Evolutionary conservation across 192 early-diverging fungal genomes (phyloP).

Genomic region (Dissophora globulifera): DNA sequence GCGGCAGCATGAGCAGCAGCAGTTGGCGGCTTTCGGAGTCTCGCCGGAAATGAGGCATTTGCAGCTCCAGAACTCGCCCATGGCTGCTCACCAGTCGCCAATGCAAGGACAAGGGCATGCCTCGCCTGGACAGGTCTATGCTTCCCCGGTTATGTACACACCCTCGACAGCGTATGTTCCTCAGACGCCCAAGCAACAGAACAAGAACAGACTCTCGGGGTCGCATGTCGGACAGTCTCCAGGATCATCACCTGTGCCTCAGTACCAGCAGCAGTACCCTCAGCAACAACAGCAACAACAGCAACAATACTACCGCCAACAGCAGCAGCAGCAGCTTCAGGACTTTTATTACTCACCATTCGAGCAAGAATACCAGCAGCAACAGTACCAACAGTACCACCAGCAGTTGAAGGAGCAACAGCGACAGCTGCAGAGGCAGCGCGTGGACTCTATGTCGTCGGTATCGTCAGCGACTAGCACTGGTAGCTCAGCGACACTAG

Average conservation of each 20-base stretch:
- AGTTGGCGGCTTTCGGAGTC: constrained; percentile 10
- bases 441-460: constrained; percentile 32
- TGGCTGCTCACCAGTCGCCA: constrained; percentile 27
- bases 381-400: constrained; percentile 45
- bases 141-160: constrained; percentile 16
- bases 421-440: constrained; percentile 29
- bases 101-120: not conserved
- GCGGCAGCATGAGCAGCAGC: constrained; percentile 32
- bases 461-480: constrained; percentile 22
- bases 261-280: constrained; percentile 30
- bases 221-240: constrained; percentile 27
- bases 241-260: constrained; percentile 22
- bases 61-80: constrained; percentile 33
- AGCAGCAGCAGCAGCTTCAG: constrained; percentile 47
- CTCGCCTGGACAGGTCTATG: constrained; percentile 23
- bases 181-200: constrained; percentile 42
- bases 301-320: constrained; percentile 26
- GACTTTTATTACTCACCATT: constrained; percentile 44
- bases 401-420: constrained; percentile 38
- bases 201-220: constrained; percentile 41
- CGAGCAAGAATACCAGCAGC: constrained; percentile 48
- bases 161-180: constrained; percentile 43
- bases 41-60: constrained; percentile 24
- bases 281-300: constrained; percentile 23
- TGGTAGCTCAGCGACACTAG: constrained; percentile 3